These are phyloP conservation scores for Diplocarpon mali DNA, from an alignment of 2,329 filamentous ascomycete genomes.

Conservation along the genomic window DNA sequence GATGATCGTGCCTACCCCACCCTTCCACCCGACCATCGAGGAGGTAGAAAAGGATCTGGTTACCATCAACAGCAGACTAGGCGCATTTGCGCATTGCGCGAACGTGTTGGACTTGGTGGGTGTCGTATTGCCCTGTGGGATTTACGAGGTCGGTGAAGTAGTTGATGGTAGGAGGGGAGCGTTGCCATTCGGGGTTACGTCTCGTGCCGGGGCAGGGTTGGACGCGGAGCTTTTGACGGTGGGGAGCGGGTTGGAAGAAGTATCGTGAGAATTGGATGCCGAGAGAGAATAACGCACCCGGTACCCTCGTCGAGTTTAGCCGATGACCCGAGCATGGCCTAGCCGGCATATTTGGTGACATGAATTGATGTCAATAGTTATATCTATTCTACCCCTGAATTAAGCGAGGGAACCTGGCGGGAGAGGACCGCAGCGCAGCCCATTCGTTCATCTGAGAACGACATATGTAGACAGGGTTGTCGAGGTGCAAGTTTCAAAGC, in stretches of 20 bases:
- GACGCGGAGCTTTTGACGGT: slow-evolving; percentile 32
- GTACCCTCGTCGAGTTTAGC: not conserved
- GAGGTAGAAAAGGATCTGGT: slow-evolving; percentile 40
- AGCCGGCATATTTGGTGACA: too few species aligned
- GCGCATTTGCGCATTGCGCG: slow-evolving; percentile 40
- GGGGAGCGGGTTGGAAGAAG: slow-evolving; percentile 23
- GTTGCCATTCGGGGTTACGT: slow-evolving; percentile 35
- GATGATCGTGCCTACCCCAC: slow-evolving; percentile 41
- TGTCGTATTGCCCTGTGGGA: slow-evolving; percentile 26
- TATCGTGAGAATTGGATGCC: slow-evolving; percentile 8
- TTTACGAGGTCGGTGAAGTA: slow-evolving; percentile 13
- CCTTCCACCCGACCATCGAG: slow-evolving; percentile 35
- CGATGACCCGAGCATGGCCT: too few species aligned
- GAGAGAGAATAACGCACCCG: not conserved
- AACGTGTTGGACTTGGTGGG: slow-evolving; percentile 44
- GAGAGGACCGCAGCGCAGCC: too few species aligned
- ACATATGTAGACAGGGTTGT: too few species aligned
- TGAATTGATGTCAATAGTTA: too few species aligned
- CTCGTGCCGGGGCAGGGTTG: slow-evolving; percentile 31
- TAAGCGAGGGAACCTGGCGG: too few species aligned
- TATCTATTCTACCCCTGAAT: too few species aligned
- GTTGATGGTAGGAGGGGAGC: slow-evolving; percentile 9
- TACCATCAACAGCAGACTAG: slow-evolving; percentile 36
- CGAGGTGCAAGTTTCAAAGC: too few species aligned
- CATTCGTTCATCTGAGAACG: too few species aligned